Evolutionary conservation across 2,329 filamentous ascomycete species (phyloP), one percentile per base, ranked within the genome.

Genomic region (Fusarium palustre): DNA sequence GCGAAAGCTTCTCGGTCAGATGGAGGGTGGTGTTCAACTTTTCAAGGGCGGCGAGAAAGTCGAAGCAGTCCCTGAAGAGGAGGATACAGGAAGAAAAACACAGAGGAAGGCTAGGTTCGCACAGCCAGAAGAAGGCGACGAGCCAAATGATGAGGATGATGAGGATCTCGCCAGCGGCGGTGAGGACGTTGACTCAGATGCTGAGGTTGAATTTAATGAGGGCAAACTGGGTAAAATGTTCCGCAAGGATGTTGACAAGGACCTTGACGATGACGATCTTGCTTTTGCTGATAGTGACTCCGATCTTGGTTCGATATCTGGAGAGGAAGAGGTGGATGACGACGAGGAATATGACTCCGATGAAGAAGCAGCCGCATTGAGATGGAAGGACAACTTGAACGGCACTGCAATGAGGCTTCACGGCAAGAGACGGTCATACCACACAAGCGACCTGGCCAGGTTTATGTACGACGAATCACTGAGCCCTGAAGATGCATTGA

Each of bases 281-380:
- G 93, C 90, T 2, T 99, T 97, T 82, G 96, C 96, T 16, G 96
- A 99, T 76, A 97, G 93, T 75, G 97, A 99, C 79, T 99, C 96
- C 0, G 97, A 99, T 77, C 85, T 99, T 7, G 96, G 96, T 9
- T 97, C 95, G 5, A 80, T 97, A 68, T 97, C 93, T 4, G 82
- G 83, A 3, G 79, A 79, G 1, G 81, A 82, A 5, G 81, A 81
- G 1, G 83, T 81, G 6, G 82, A 81, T 13, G 81, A 83, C 0
- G 81, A 82, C 1, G 85, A 88, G n/a, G 87, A 88, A n/a, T 77
- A 80, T 47, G 78, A 81, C 53, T 86, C 84, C 3, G 87, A 87
- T 20, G 91, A 92, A 54, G 93, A 95, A 48, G 90, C 91, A 39
- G 91, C 90, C 4, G 90, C 86, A 5, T 74, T 92, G 24, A 87